These are phyloP conservation scores for Fraxinus sp. DNA, from an alignment of 305 asterid species.

Conservation along the genomic window DNA sequence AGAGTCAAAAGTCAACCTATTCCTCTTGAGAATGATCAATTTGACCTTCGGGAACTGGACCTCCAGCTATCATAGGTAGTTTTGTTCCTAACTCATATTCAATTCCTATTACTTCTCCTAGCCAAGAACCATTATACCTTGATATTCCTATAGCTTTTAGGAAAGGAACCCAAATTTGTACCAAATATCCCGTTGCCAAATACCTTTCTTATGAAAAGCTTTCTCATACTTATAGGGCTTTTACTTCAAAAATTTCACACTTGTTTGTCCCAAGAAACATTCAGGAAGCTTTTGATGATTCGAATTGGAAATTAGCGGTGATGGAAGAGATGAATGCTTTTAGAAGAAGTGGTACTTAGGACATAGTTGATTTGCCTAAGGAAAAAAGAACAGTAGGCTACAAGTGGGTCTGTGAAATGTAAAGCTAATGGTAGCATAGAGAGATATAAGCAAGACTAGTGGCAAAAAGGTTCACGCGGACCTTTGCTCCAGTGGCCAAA, in stretches of 20 bases:
- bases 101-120: background rate
- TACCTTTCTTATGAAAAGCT: background rate
- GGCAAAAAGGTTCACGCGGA: background rate
- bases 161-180: background rate
- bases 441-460: background rate
- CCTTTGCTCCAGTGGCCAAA: background rate
- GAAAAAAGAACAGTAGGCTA: background rate
- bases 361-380: background rate
- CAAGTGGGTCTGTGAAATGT: background rate
- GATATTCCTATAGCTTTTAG: background rate
- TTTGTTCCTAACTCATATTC: background rate
- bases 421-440: background rate
- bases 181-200: background rate
- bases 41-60: background rate
- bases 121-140: background rate
- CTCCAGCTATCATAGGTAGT: background rate
- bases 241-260: background rate
- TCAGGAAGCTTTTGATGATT: background rate
- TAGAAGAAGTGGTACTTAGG: background rate
- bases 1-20: background rate
- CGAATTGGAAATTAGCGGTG: background rate
- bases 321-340: background rate
- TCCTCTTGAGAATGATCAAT: background rate
- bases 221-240: background rate
- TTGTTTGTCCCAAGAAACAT: background rate